These are phyloP conservation scores for Trichoderma brevicompactum DNA, from an alignment of 2,329 filamentous ascomycete genomes.

Conservation along the genomic window DNA sequence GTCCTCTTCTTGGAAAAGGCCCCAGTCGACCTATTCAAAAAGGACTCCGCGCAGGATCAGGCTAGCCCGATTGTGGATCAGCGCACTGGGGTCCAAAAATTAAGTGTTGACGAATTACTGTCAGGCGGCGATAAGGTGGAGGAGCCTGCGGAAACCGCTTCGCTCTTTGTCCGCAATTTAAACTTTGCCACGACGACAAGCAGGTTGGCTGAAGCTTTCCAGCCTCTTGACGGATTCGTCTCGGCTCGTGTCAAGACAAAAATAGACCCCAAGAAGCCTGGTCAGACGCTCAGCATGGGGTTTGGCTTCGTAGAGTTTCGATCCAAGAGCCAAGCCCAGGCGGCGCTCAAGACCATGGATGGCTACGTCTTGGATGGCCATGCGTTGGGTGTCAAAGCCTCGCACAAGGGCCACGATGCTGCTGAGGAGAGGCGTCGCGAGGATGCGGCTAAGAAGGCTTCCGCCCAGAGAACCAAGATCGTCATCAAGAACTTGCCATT, in stretches of 20 bases:
- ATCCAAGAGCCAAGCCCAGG: conserved; percentile 75
- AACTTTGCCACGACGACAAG: conserved; percentile 87
- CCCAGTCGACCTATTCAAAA: conserved; percentile 75
- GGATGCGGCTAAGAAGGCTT: conserved; percentile 79
- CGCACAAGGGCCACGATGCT: conserved; percentile 84
- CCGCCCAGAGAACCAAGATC: conserved; percentile 82
- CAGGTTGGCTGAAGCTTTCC: conserved; percentile 76
- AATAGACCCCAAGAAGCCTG: conserved; percentile 85
- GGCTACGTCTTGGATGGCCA: conserved; percentile 86
- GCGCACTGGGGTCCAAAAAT: conserved; percentile 58
- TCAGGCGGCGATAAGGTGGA: conserved; percentile 59
- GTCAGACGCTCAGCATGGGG: conserved; percentile 91
- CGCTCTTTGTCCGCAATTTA: conserved; percentile 90
- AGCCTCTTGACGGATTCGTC: conserved; percentile 82
- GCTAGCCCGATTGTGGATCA: conserved; percentile 43
- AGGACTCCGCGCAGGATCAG: conserved; percentile 37
- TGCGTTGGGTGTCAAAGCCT: conserved; percentile 80
- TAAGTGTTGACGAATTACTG: conserved; percentile 71
- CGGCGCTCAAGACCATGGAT: conserved; percentile 84
- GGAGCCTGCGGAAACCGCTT: conserved; percentile 67
- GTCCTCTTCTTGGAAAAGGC: conserved; percentile 93
- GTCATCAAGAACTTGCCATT: conserved; percentile 99
- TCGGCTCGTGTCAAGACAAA: conserved; percentile 92
- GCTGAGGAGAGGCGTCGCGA: conserved; percentile 84
- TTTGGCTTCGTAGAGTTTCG: conserved; percentile 94